Conservation (phyloP, 129 eudicot genomes). For the Ambrosia trifida region DNA sequence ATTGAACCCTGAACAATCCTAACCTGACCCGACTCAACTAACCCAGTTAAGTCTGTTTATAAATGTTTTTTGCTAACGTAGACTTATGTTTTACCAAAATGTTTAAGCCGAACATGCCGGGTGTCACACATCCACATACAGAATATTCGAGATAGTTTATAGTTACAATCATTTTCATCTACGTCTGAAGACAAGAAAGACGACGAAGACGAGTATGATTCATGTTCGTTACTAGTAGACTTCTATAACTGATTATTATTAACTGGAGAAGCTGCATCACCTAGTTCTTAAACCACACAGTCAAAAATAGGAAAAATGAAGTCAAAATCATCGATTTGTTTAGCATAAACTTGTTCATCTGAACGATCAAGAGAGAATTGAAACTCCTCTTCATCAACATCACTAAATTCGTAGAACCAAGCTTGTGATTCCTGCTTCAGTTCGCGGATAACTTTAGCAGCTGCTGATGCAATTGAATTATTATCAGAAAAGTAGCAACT, state of each 20-base stretch:
- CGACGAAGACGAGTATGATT: constrained; percentile 29
- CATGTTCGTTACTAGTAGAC: constrained; percentile 27
- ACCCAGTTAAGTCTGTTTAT: too few species aligned
- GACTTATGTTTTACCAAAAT: too few species aligned
- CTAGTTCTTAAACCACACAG: neutral
- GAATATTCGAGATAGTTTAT: constrained; percentile 40
- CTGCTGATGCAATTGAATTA: constrained; percentile 28
- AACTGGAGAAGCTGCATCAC: neutral
- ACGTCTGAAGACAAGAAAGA: constrained; percentile 53
- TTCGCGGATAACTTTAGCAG: constrained; percentile 34
- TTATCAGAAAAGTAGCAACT: constrained; percentile 35
- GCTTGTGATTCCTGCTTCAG: neutral
- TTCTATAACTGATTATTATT: constrained; percentile 33
- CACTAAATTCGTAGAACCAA: neutral
- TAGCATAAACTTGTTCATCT: constrained; percentile 16
- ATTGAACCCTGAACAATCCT: too few species aligned
- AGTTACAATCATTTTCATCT: constrained; percentile 43
- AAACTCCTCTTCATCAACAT: constrained; percentile 36
- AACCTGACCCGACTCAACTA: too few species aligned
- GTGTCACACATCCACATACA: too few species aligned
- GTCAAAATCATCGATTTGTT: neutral
- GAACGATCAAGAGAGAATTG: constrained; percentile 36
- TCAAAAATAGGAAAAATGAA: neutral
- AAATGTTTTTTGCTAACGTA: too few species aligned
- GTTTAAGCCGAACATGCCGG: too few species aligned